Base-by-base conservation (phyloP, 164 flowering plant species). In the Chloranthus sessilifolius region DNA sequence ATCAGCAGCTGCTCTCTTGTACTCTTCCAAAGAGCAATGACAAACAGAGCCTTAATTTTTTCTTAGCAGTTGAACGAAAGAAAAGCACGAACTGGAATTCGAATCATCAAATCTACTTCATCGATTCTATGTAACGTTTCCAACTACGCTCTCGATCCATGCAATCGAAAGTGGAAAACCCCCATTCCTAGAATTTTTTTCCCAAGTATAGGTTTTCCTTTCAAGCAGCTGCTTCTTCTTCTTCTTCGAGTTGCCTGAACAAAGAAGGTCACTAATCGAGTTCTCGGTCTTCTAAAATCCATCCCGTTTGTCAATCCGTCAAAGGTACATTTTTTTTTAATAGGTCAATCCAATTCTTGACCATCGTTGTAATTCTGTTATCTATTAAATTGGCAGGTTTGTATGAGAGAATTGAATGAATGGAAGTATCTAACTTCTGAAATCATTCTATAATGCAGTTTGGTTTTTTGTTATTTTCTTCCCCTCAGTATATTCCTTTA, bases 211-310 rank as follows among this genome's bases (percentile, higher is more conserved):
- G 52, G 37, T 36, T 8, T 19, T 47, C 30, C 37, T 29, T 37
- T 8, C 52, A 11, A 24, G 23, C 22, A 33, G 33, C 38, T 29
- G 51, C 37, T 29, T 47, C 20, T 31, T 29, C 51, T 20, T 28
- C 54, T 35, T 33, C 54, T 9, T 7, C 47, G 47, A 35, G 27
- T 20, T 50, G 16, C 54, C 14, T 50, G 17, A 43, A 50, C 10
- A 50, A 36, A 10, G 23, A 33, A 50, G 28, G 43, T 50, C 28
- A 35, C 25, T 8, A 35, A 36, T 14, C 41, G 54, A 12, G 54
- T 50, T 19, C 22, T 22, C 5, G 39, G n/a, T 12, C 43, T 50
- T 21, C 41, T 50, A 16, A 35, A 35, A 21, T 50, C 54, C 15
- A 35, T 1, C 20, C 54, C 43, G 14, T 35, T 50, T 30, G 11